Evolutionary conservation across 73 alveolate species (phyloP).

Genomic region (Paraurostyla sp.): DNA sequence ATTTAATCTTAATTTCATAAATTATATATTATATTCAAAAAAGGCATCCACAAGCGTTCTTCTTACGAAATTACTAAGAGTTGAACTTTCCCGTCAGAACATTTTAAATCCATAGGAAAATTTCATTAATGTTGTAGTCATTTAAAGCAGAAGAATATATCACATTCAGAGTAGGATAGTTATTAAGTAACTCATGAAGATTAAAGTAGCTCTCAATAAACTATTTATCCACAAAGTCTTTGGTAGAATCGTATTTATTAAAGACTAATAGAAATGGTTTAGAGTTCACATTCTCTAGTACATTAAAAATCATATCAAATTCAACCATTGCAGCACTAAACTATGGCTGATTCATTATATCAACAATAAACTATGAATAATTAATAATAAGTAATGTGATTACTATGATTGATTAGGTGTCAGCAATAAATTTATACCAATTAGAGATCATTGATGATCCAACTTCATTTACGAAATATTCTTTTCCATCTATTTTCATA

Average conservation of each 20-base stretch:
- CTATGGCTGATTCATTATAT: neutral
- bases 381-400: neutral
- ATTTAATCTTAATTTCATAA: neutral
- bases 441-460: slow-evolving; percentile 14
- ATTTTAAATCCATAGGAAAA: neutral
- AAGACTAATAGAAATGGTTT: neutral
- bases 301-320: slow-evolving; percentile 21
- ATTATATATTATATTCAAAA: neutral
- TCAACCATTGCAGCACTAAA: slow-evolving; percentile 3
- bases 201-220: slow-evolving; percentile 29
- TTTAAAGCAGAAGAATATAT: slow-evolving; percentile 23
- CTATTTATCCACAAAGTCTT: neutral
- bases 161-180: slow-evolving; percentile 11
- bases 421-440: slow-evolving; percentile 8
- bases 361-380: slow-evolving; percentile 11
- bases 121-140: neutral
- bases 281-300: neutral
- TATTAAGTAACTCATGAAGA: neutral
- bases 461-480: neutral
- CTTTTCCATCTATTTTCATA: neutral
- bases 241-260: neutral
- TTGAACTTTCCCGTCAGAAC: slow-evolving; percentile 13
- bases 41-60: neutral
- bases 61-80: neutral
- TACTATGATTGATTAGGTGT: neutral